Evolutionary conservation across 257 asterid species (phyloP).

Genomic region (Echites panduratus): DNA sequence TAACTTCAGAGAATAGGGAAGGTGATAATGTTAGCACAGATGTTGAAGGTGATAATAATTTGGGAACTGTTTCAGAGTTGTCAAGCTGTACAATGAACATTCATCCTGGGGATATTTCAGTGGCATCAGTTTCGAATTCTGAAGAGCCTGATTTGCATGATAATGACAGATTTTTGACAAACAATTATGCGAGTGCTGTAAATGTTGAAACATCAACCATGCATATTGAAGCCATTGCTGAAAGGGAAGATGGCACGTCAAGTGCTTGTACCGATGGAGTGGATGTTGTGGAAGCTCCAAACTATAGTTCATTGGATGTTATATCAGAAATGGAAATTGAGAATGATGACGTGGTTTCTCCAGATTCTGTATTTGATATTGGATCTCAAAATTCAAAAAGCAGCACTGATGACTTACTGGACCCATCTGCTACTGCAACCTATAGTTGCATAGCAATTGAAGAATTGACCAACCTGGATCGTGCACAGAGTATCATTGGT

Average conservation of each 20-base stretch:
- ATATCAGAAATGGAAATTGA: slow-evolving; percentile 52
- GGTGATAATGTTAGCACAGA: slow-evolving; percentile 40
- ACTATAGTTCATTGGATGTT: slow-evolving; percentile 42
- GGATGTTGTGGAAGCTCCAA: slow-evolving; percentile 40
- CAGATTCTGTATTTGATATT: slow-evolving; percentile 54
- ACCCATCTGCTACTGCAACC: slow-evolving; percentile 29
- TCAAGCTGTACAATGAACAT: slow-evolving; percentile 28
- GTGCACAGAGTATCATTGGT: slow-evolving; percentile 40
- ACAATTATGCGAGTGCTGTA: slow-evolving; percentile 21
- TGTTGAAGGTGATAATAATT: slow-evolving; percentile 36
- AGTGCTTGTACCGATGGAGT: slow-evolving; percentile 27
- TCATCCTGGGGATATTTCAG: slow-evolving; percentile 30
- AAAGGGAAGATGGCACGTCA: slow-evolving; percentile 36
- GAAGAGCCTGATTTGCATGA: slow-evolving; percentile 43
- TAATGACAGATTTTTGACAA: slow-evolving; percentile 29
- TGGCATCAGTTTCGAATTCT: slow-evolving; percentile 26
- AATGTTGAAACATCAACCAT: slow-evolving; percentile 31
- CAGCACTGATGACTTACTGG: slow-evolving; percentile 44
- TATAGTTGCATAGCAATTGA: slow-evolving; percentile 29
- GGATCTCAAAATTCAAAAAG: slow-evolving; percentile 48
- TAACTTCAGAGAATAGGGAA: slow-evolving; percentile 43
- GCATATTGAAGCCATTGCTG: slow-evolving; percentile 29
- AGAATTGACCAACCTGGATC: slow-evolving; percentile 36
- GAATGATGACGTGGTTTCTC: slow-evolving; percentile 40
- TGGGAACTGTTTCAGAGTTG: slow-evolving; percentile 34